Conservation (phyloP, 805 yeast species). For the Candida germanica region DNA sequence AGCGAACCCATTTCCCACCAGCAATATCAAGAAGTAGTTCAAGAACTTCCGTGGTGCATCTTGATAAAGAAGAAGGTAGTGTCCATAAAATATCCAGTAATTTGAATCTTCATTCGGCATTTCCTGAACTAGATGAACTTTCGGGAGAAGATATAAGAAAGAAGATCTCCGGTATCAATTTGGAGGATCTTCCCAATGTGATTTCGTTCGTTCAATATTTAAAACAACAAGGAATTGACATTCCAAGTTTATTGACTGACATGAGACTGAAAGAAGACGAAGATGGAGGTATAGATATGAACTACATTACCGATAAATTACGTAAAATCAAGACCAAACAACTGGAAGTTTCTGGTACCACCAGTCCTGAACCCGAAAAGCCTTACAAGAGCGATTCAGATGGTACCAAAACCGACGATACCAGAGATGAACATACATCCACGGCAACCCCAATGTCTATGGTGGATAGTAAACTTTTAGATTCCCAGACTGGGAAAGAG, state of each 20-base stretch:
- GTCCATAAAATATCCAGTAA: slow-evolving; percentile 33
- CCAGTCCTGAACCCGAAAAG: not conserved
- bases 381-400: not conserved
- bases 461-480: slow-evolving; percentile 7
- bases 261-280: slow-evolving; percentile 7
- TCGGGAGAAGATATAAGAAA: slow-evolving; percentile 40
- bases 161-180: slow-evolving; percentile 27
- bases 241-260: slow-evolving; percentile 21
- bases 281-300: slow-evolving; percentile 12
- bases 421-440: slow-evolving; percentile 4
- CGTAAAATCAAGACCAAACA: slow-evolving; percentile 3
- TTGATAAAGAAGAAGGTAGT: slow-evolving; percentile 43
- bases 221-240: slow-evolving; percentile 29
- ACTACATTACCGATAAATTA: slow-evolving; percentile 18
- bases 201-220: slow-evolving; percentile 30
- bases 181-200: slow-evolving; percentile 33
- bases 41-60: slow-evolving; percentile 28
- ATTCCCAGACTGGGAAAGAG: slow-evolving; percentile 5
- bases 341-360: not conserved
- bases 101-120: slow-evolving; percentile 9
- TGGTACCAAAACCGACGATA: not conserved
- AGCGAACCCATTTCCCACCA: slow-evolving; percentile 6
- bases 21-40: slow-evolving; percentile 24
- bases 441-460: slow-evolving; percentile 5
- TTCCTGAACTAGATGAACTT: slow-evolving; percentile 11